These are phyloP conservation scores for Grifola frondosa DNA, from an alignment of 1,284 basidiomycete genomes.

Conservation along the genomic window DNA sequence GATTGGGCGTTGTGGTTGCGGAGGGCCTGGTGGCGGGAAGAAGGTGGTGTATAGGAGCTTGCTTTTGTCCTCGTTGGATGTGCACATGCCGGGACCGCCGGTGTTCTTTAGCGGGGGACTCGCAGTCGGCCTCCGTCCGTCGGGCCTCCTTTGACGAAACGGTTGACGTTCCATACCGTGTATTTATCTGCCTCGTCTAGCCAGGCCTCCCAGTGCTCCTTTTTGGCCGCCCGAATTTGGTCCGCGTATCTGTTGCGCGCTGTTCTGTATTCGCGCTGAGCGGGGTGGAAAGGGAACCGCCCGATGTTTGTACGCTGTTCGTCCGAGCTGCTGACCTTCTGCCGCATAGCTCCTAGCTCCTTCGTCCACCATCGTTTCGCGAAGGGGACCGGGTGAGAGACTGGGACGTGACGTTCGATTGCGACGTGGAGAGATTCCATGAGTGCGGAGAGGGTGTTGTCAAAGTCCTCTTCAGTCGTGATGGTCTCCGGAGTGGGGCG, in stretches of 20 bases:
- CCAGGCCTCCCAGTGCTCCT: constrained; percentile 36
- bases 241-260: constrained; percentile 29
- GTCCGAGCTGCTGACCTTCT: constrained; percentile 25
- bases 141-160: constrained; percentile 25
- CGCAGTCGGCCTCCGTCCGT: constrained; percentile 32
- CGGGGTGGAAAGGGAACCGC: constrained; percentile 26
- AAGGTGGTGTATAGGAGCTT: constrained; percentile 28
- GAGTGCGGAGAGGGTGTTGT: constrained; percentile 11
- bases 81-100: constrained; percentile 1
- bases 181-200: constrained; percentile 27
- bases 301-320: constrained; percentile 32
- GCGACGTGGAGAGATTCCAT: constrained; percentile 18
- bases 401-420: constrained; percentile 23
- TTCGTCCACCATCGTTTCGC: constrained; percentile 29
- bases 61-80: constrained; percentile 30
- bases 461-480: constrained; percentile 4
- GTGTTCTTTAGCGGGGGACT: constrained; percentile 30
- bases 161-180: constrained; percentile 35
- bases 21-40: constrained; percentile 32
- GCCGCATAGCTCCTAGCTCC: constrained; percentile 20
- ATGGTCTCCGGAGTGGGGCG: not conserved
- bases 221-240: constrained; percentile 30
- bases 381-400: constrained; percentile 22
- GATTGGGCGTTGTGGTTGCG: not conserved
- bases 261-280: constrained; percentile 22